Evolutionary conservation across 23 red algal species (phyloP).

Genomic region (Gracilaria domingensis): DNA sequence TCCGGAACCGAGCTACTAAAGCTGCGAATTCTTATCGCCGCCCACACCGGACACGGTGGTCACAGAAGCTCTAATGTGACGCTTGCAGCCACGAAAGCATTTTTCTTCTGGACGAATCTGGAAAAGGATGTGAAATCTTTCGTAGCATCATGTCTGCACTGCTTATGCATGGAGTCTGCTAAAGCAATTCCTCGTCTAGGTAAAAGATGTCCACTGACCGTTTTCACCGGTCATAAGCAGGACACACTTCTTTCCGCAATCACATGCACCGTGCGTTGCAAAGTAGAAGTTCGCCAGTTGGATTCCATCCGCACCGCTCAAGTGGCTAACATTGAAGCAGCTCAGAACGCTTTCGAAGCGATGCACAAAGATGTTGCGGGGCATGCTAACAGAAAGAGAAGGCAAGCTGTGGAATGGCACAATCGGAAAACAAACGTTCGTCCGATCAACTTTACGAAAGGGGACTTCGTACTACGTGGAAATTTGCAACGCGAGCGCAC

Average conservation of each 20-base stretch:
- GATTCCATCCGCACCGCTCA: background rate
- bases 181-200: slow-evolving; percentile 22
- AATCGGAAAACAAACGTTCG: slow-evolving; percentile 34
- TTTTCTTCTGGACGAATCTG: no score
- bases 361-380: slow-evolving; percentile 28
- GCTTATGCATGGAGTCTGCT: no score
- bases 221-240: slow-evolving; percentile 10
- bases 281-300: background rate
- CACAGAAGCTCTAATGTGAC: no score
- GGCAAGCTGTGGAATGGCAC: background rate
- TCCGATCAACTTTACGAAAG: background rate
- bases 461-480: slow-evolving; percentile 1
- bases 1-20: background rate
- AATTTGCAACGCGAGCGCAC: background rate
- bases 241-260: background rate
- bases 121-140: no score
- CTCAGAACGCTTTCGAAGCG: background rate
- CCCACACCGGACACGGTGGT: no score
- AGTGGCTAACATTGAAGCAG: background rate
- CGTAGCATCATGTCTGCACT: no score
- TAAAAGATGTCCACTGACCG: slow-evolving; percentile 33
- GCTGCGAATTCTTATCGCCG: background rate
- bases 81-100: no score
- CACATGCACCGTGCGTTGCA: background rate
- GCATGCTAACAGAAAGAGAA: background rate